phyloP scores from a whole-genome alignment of 768 basidiomycete genomes.

The Piloderma croceum region DNA sequence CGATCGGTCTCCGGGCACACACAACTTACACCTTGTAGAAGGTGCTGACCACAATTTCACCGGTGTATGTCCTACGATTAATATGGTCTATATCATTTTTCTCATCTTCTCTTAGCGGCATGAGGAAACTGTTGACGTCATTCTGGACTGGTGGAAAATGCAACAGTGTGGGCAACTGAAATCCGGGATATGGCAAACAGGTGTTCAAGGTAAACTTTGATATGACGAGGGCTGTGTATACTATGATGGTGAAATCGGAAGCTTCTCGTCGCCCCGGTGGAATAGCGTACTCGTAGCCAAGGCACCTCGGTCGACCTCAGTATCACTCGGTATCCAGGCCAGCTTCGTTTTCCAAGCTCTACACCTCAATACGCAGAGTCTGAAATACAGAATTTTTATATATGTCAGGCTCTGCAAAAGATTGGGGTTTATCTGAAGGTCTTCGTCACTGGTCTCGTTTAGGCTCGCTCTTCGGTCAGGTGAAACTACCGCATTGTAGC shows the following conservation, averaged over 20 bases:
- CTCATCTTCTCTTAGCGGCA: constrained; percentile 36
- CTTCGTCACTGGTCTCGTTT: too few species aligned
- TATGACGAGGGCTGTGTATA: not conserved
- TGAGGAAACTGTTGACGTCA: constrained; percentile 61
- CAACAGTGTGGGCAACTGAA: constrained; percentile 41
- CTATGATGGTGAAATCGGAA: not conserved
- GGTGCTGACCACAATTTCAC: constrained; percentile 77
- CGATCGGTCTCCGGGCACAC: constrained; percentile 56
- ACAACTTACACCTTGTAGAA: constrained; percentile 65
- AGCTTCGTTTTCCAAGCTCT: not conserved
- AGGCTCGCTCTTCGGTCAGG: too few species aligned
- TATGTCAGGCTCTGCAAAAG: too few species aligned
- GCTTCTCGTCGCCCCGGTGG: not conserved
- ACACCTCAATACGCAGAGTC: too few species aligned
- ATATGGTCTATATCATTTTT: constrained; percentile 39
- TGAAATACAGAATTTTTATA: too few species aligned
- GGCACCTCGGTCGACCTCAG: not conserved
- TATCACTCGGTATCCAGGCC: not conserved
- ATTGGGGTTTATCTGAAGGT: too few species aligned
- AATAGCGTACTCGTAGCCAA: not conserved
- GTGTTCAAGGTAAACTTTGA: constrained; percentile 46
- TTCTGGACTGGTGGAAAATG: constrained; percentile 63
- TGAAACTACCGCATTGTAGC: too few species aligned
- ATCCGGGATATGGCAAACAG: constrained; percentile 62
- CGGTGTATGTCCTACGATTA: constrained; percentile 58